These are phyloP conservation scores for Xylariomycetidae sp. DNA, from an alignment of 2,329 filamentous ascomycete species.

Conservation along the genomic window DNA sequence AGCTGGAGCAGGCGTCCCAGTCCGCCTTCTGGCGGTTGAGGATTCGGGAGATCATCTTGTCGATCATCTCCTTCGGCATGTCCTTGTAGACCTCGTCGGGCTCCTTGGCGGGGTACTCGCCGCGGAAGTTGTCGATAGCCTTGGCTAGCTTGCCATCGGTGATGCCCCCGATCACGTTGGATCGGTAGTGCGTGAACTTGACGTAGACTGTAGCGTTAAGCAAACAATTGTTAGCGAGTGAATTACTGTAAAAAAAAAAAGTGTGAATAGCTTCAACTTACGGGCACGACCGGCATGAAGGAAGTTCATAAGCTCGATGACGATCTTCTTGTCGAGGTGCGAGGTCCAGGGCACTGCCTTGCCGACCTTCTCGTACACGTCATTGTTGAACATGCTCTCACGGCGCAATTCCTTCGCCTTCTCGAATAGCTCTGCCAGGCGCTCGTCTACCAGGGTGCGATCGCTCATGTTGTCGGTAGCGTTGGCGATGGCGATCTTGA, in stretches of 20 bases:
- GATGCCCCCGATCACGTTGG: neutral
- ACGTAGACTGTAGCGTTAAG: neutral
- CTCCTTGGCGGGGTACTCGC: neutral
- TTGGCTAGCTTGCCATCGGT: neutral
- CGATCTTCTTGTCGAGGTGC: neutral
- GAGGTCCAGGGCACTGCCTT: neutral
- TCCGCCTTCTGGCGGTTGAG: neutral
- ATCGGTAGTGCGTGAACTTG: neutral
- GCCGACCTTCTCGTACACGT: neutral
- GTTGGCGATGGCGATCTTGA: neutral
- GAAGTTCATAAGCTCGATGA: neutral
- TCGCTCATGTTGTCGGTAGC: neutral
- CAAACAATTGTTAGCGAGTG: neutral
- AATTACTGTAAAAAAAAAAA: neutral
- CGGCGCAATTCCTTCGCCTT: neutral
- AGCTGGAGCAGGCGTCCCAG: neutral
- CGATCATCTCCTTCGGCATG: neutral
- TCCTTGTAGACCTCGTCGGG: neutral
- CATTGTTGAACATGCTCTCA: neutral
- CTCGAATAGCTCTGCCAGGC: neutral
- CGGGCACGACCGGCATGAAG: neutral
- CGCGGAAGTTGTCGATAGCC: neutral
- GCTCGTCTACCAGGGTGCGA: neutral
- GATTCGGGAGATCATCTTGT: neutral
- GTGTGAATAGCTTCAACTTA: neutral